Evolutionary conservation across 1,139 yeast species (phyloP), one percentile per base, ranked within the genome.

Genomic region (Eremothecium gossypii): DNA sequence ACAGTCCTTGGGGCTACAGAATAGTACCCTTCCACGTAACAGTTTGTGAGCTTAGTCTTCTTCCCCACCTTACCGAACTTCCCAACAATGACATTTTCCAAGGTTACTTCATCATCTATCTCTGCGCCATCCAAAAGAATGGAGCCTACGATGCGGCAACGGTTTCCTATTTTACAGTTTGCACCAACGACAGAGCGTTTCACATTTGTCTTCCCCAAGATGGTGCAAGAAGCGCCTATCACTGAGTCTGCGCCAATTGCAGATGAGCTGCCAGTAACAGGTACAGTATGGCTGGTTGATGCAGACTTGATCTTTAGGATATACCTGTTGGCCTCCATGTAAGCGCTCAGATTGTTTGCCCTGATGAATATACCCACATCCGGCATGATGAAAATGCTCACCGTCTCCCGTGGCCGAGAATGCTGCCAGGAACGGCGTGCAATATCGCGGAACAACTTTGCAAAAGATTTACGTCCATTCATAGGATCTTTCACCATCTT

Each of bases 341-440:
- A 85, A 4, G 89, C 86, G 1, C 86, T 75, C 40, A 84, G 68
- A 55, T 80, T 84, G 60, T 86, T 86, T 41, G 82, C 72, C 53
- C 97, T 73, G 52, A 84, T 73, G 55, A 89, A 87, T 1, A 76
- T 69, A 10, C 84, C 76, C 44, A 76, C 74, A 32, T 71, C 67
- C 2, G 94, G 91, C 40, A 84, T 56, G 34, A 78, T 71, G 48
- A 79, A 70, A 50, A 84, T 69, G 3, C 82, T 80, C 30, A 84
- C 74, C 0, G 80, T 74, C 45, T 77, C 85, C 49, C 71, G 69
- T n/a, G 62, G 57, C 7, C 58, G 56, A 0, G 82, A 70, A 59
- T 87, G 96, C 54, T 74, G 76, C 98, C 98, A 91, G 2, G 96
- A 81, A 52, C 95, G 75, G 61, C 97, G 76, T 2, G 95, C 93